Evolutionary conservation across 2,329 filamentous ascomycete species (phyloP).

Genomic region (Fusarium agapanthi): DNA sequence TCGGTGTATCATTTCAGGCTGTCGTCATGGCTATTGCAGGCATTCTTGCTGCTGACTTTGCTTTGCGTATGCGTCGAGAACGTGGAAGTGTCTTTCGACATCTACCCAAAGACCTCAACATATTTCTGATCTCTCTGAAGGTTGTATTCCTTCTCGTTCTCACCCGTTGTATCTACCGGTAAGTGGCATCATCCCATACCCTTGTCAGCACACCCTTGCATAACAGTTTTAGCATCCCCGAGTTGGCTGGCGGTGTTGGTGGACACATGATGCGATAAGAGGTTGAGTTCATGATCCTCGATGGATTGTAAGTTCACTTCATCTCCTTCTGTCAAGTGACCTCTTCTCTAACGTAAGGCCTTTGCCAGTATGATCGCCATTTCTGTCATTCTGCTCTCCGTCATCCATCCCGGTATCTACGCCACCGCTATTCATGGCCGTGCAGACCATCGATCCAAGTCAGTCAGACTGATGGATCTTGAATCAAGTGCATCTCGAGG

Average conservation of each 20-base stretch:
- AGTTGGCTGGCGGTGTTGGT: neutral
- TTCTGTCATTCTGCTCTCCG: neutral
- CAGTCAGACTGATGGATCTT: neutral
- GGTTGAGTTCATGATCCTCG: neutral
- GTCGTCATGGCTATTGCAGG: neutral
- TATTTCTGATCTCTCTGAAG: neutral
- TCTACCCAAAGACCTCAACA: neutral
- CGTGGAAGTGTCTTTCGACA: neutral
- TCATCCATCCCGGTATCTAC: neutral
- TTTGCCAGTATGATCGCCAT: neutral
- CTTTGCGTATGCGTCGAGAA: neutral
- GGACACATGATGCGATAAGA: neutral
- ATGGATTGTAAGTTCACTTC: neutral
- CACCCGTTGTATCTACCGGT: neutral
- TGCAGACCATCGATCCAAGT: neutral
- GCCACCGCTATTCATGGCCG: neutral
- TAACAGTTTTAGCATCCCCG: neutral
- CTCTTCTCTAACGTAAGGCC: rapidly evolving
- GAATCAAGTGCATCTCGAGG: neutral
- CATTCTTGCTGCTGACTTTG: neutral
- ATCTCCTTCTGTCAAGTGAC: rapidly evolving
- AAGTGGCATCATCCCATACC: rapidly evolving
- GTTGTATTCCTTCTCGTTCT: neutral
- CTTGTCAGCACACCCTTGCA: rapidly evolving
- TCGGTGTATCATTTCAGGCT: neutral